These are phyloP conservation scores for Fusarium euwallaceae DNA, from an alignment of 2,329 filamentous ascomycete species.

Conservation along the genomic window DNA sequence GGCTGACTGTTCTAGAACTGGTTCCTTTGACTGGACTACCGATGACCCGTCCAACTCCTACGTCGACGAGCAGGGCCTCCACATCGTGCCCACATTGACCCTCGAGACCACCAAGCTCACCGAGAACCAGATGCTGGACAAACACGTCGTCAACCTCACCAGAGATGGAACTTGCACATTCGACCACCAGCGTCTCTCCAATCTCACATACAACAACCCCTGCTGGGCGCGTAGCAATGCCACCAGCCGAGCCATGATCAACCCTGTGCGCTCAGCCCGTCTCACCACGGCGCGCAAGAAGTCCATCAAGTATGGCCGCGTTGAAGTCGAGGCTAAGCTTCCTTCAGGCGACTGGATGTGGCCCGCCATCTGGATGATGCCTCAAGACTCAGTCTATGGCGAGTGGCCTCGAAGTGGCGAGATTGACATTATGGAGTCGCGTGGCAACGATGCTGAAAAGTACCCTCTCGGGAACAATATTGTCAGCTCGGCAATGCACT, in stretches of 20 bases:
- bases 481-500: conserved; percentile 59
- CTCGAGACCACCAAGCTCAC: conserved; percentile 47
- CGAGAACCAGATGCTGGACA: conserved; percentile 51
- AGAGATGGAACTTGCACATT: conserved; percentile 43
- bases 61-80: conserved; percentile 60
- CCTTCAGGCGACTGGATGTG: conserved; percentile 68
- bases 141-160: conserved; percentile 60
- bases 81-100: conserved; percentile 65
- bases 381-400: conserved; percentile 61
- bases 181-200: conserved; percentile 54
- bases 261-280: conserved; percentile 61
- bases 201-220: conserved; percentile 22
- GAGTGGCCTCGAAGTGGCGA: conserved; percentile 66
- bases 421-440: conserved; percentile 65
- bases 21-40: conserved; percentile 67
- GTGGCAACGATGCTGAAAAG: conserved; percentile 59
- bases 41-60: conserved; percentile 60
- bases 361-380: conserved; percentile 62
- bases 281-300: conserved; percentile 59
- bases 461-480: conserved; percentile 53
- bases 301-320: conserved; percentile 61
- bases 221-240: conserved; percentile 58
- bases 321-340: conserved; percentile 67
- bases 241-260: conserved; percentile 59
- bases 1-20: conserved; percentile 36